Percentiles rank a stretch among this genome's conserved stretches.
Evolutionary conservation across 257 asterid genomes (phyloP).

Genomic region (Fraxinus cuspidata): DNA sequence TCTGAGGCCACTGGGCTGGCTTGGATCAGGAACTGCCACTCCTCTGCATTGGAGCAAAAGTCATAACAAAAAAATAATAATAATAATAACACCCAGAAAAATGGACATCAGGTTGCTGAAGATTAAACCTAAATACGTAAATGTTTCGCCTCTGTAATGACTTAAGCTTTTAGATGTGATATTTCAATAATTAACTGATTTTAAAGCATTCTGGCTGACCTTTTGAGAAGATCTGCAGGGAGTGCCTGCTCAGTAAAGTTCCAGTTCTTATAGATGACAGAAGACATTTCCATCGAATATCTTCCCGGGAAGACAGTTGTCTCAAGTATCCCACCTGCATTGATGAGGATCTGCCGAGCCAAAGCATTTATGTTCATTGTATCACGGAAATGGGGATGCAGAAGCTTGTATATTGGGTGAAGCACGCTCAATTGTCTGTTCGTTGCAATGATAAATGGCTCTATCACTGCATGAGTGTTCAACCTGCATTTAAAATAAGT

Average conservation of each 20-base stretch:
- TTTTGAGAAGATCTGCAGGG: constrained; percentile 74
- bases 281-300: constrained; percentile 83
- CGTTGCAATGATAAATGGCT: constrained; percentile 85
- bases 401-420: constrained; percentile 85
- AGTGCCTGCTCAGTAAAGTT: constrained; percentile 81
- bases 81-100: neutral
- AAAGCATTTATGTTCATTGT: constrained; percentile 83
- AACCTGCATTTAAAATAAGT: constrained; percentile 54
- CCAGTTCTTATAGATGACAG: constrained; percentile 65
- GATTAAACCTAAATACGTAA: neutral
- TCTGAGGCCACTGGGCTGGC: constrained; percentile 53
- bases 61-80: neutral
- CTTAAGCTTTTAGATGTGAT: neutral
- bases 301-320: constrained; percentile 70
- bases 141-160: neutral
- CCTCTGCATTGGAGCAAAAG: constrained; percentile 49
- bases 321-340: constrained; percentile 84
- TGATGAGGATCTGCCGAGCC: constrained; percentile 81
- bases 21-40: constrained; percentile 60
- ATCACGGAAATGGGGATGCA: constrained; percentile 90
- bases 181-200: neutral
- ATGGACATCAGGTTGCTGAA: neutral
- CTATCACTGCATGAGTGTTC: constrained; percentile 91
- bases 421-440: constrained; percentile 72
- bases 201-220: constrained; percentile 38